Conservation (phyloP, 768 basidiomycete species). For the Termitomyces bulborhizus region DNA sequence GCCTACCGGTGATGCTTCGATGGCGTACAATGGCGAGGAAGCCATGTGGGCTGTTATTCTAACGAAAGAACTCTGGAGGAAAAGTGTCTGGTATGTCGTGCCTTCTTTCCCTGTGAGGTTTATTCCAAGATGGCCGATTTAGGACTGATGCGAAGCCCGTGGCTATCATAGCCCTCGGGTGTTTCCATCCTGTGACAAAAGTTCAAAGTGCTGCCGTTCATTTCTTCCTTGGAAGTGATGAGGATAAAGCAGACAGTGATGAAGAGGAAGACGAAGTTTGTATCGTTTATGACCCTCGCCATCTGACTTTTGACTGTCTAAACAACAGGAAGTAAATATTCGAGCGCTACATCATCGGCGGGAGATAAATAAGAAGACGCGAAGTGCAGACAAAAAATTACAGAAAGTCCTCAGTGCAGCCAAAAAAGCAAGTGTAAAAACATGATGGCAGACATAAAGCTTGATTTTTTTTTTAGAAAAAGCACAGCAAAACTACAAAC, state of each 20-base stretch:
- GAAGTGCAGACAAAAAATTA: conserved; percentile 76
- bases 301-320: conserved; percentile 2
- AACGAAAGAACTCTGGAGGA: conserved; percentile 91
- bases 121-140: neutral
- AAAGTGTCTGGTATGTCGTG: conserved; percentile 69
- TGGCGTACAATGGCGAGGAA: conserved; percentile 59
- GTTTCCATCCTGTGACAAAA: conserved; percentile 89
- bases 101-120: neutral
- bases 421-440: conserved; percentile 51
- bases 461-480: conserved; percentile 22
- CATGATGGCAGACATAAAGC: neutral
- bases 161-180: conserved; percentile 84
- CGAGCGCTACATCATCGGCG: conserved; percentile 76
- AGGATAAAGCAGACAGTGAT: conserved; percentile 66
- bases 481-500: conserved; percentile 21
- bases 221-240: conserved; percentile 92
- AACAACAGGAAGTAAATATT: conserved; percentile 53
- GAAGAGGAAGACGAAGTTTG: conserved; percentile 59
- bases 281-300: neutral
- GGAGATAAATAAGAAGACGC: conserved; percentile 92
- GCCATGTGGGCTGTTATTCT: conserved; percentile 97
- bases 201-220: conserved; percentile 93
- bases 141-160: conserved; percentile 92
- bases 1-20: conserved; percentile 30
- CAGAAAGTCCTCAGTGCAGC: conserved; percentile 64